phyloP scores from a whole-genome alignment of 768 basidiomycete genomes.

The Tricholoma sp. region DNA sequence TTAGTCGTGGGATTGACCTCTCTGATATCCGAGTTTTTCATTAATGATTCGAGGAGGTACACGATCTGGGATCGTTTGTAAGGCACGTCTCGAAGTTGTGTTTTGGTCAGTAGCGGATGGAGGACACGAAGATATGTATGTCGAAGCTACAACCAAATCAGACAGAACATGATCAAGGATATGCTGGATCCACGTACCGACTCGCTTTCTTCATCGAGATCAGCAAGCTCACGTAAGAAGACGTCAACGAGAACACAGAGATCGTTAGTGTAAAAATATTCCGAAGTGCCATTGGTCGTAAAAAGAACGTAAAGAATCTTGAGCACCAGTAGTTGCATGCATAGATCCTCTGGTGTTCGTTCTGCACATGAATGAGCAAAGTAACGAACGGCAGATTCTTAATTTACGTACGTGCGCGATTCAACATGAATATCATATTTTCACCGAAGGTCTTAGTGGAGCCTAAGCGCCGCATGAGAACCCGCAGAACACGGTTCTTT shows the following conservation, averaged over 20 bases:
- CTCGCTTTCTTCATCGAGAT: constrained; percentile 92
- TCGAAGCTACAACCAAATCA: constrained; percentile 51
- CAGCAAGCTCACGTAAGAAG: constrained; percentile 88
- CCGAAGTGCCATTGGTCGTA: constrained; percentile 86
- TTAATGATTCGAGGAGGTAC: constrained; percentile 71
- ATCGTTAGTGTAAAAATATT: constrained; percentile 99
- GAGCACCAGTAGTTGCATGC: constrained; percentile 90
- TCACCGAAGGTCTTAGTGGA: constrained; percentile 95
- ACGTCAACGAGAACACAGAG: constrained; percentile 95
- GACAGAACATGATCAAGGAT: not conserved
- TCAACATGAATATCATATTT: constrained; percentile 99
- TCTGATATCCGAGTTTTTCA: constrained; percentile 68
- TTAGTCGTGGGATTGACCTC: constrained; percentile 85
- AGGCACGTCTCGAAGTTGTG: constrained; percentile 77
- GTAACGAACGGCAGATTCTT: not conserved
- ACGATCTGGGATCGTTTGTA: constrained; percentile 94
- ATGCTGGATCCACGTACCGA: constrained; percentile 50
- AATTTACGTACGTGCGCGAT: constrained; percentile 73
- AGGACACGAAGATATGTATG: constrained; percentile 97
- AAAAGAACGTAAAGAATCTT: constrained; percentile 95
- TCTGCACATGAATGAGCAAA: constrained; percentile 36
- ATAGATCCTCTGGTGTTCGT: constrained; percentile 83
- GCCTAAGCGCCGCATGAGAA: constrained; percentile 79
- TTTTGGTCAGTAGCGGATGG: constrained; percentile 91
- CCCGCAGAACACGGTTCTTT: constrained; percentile 76